Percentiles rank a stretch among this genome's conserved stretches.
Conservation (phyloP, 805 yeast species). For the Barnettozyma vustinii region DNA sequence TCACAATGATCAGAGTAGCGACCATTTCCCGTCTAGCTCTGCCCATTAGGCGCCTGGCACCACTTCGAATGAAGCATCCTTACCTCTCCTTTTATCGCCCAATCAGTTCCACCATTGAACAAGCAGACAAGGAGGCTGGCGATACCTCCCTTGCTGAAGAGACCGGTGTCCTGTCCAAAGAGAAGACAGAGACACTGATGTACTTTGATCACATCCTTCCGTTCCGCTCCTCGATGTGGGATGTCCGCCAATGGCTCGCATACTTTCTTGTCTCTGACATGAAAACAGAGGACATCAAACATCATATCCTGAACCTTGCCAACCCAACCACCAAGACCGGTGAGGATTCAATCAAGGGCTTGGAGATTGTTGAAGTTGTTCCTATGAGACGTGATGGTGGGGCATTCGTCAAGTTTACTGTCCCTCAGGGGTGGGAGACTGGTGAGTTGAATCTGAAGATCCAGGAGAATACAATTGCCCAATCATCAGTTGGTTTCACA, state of each 20-base stretch:
- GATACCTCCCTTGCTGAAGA: slow-evolving; percentile 49
- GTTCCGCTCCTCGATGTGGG: slow-evolving; percentile 38
- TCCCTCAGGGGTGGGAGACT: slow-evolving; percentile 46
- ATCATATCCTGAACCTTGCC: slow-evolving; percentile 34
- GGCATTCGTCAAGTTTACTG: slow-evolving; percentile 73
- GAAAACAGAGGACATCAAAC: slow-evolving; percentile 34
- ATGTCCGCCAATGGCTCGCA: slow-evolving; percentile 39
- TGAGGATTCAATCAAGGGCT: slow-evolving; percentile 31
- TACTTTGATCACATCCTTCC: slow-evolving; percentile 56
- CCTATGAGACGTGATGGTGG: slow-evolving; percentile 88
- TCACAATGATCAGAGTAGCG: background rate
- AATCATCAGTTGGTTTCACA: slow-evolving; percentile 32
- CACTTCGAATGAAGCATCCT: background rate
- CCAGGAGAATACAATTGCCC: slow-evolving; percentile 38
- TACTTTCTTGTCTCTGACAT: slow-evolving; percentile 31
- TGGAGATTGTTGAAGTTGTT: slow-evolving; percentile 53
- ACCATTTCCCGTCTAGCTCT: background rate
- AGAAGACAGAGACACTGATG: slow-evolving; percentile 43
- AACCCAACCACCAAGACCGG: slow-evolving; percentile 27
- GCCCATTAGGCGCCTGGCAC: background rate
- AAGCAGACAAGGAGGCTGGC: slow-evolving; percentile 44
- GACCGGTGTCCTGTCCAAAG: slow-evolving; percentile 52
- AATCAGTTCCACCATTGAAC: slow-evolving; percentile 25
- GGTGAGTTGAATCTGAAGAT: slow-evolving; percentile 51
- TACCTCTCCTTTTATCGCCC: background rate